These are phyloP conservation scores for Phytophthora ramorum DNA, from an alignment of 352 stramenopile genomes.

Conservation along the genomic window DNA sequence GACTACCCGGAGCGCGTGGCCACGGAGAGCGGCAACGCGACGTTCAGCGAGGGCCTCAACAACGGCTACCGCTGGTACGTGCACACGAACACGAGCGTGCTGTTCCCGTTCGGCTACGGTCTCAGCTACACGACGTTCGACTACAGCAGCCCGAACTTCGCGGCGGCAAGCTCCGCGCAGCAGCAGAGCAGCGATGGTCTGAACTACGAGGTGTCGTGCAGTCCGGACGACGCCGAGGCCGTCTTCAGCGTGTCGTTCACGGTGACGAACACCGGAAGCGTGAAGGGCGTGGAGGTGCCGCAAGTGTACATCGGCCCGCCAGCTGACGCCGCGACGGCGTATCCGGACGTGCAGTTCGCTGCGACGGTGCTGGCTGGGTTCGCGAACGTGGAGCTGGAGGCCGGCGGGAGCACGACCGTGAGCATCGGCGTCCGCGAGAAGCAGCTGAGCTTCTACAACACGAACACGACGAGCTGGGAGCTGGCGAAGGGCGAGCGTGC, in stretches of 20 bases:
- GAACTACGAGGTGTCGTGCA: slow-evolving; percentile 41
- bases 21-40: slow-evolving; percentile 34
- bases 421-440: slow-evolving; percentile 37
- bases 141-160: slow-evolving; percentile 41
- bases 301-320: slow-evolving; percentile 41
- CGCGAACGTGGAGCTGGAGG: slow-evolving; percentile 42
- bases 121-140: slow-evolving; percentile 46
- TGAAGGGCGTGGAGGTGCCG: slow-evolving; percentile 42
- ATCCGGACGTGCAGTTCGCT: slow-evolving; percentile 38
- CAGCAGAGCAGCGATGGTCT: slow-evolving; percentile 15
- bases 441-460: slow-evolving; percentile 43
- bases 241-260: slow-evolving; percentile 39
- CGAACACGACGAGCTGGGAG: slow-evolving; percentile 34
- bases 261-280: slow-evolving; percentile 32
- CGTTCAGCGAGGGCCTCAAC: slow-evolving; percentile 43
- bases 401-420: slow-evolving; percentile 33
- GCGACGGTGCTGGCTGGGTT: slow-evolving; percentile 37
- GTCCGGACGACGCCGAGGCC: slow-evolving; percentile 21
- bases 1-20: slow-evolving; percentile 35
- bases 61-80: slow-evolving; percentile 43
- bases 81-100: slow-evolving; percentile 39
- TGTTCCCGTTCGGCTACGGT: slow-evolving; percentile 43
- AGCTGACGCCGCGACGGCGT: slow-evolving; percentile 26
- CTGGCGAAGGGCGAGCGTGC: slow-evolving; percentile 25
- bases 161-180: slow-evolving; percentile 12